Evolutionary conservation across 139 green algal species (phyloP).

Genomic region (Pedinophyceae sp.): DNA sequence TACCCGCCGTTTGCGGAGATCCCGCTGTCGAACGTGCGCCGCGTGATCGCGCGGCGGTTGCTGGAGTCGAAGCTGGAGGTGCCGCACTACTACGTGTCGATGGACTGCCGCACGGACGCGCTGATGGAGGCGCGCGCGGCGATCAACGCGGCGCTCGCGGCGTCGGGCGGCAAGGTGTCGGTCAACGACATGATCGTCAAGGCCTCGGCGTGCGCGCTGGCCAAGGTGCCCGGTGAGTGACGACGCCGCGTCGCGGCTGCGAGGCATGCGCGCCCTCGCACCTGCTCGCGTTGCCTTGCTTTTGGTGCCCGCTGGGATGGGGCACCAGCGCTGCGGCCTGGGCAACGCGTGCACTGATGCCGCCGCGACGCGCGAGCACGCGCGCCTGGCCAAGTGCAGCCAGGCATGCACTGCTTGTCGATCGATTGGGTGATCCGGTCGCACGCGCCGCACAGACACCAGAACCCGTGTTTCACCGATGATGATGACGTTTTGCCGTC

Average conservation of each 20-base stretch:
- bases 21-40: slow-evolving; percentile 37
- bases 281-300: neutral
- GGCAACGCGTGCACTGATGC: no score
- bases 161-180: slow-evolving; percentile 34
- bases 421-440: no score
- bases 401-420: no score
- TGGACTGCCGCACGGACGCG: slow-evolving; percentile 41
- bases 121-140: slow-evolving; percentile 35
- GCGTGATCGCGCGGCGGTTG: slow-evolving; percentile 73
- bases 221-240: slow-evolving; percentile 51
- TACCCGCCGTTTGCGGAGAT: no score
- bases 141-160: slow-evolving; percentile 36
- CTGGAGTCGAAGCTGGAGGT: slow-evolving; percentile 73
- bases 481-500: neutral
- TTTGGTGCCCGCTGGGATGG: no score
- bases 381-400: no score
- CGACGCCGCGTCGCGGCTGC: neutral
- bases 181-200: slow-evolving; percentile 90
- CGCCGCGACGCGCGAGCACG: no score
- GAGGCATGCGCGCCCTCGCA: neutral
- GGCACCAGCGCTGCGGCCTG: no score
- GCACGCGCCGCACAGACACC: no score
- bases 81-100: slow-evolving; percentile 62
- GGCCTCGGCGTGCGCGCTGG: slow-evolving; percentile 61
- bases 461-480: no score